Conservation (phyloP, 2,329 filamentous ascomycete genomes). For the Madurella mycetomatis region DNA sequence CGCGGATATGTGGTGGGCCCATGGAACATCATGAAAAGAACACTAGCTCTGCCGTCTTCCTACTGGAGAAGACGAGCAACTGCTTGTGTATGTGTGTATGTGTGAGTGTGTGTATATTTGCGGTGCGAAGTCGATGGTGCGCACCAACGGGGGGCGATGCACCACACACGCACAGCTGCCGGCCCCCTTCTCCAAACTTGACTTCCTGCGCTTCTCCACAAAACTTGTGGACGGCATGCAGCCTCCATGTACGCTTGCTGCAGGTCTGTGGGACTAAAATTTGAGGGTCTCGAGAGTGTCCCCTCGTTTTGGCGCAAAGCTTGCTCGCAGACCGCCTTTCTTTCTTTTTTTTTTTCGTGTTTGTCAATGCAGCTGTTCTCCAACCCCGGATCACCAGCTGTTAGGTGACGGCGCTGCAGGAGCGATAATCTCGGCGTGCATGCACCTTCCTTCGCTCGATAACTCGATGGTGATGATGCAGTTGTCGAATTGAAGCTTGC, state of each 20-base stretch:
- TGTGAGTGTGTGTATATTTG: neutral
- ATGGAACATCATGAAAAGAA: neutral
- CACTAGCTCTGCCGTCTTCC: neutral
- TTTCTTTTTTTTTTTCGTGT: neutral
- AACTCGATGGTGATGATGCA: slow-evolving; percentile 7
- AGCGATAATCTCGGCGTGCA: neutral
- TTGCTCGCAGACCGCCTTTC: slow-evolving; percentile 23
- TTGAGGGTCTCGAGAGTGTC: slow-evolving; percentile 4
- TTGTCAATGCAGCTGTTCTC: neutral
- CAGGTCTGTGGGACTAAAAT: slow-evolving; percentile 12
- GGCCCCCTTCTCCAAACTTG: neutral
- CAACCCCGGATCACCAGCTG: slow-evolving; percentile 20
- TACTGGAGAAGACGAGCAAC: neutral
- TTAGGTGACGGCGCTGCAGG: slow-evolving; percentile 4
- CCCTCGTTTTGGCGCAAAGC: neutral
- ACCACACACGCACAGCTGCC: neutral
- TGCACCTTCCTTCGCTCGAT: slow-evolving; percentile 1
- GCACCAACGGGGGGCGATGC: neutral
- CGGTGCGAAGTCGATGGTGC: neutral
- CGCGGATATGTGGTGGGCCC: neutral
- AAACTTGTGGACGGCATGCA: slow-evolving; percentile 13
- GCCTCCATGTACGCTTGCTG: slow-evolving; percentile 16
- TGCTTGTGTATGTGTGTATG: neutral
- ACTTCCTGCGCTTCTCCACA: slow-evolving; percentile 7
- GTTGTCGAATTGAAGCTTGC: slow-evolving; percentile 16